Percentiles rank a stretch among this genome's conserved stretches.
Conservation (phyloP, 2,329 filamentous ascomycete species). For the Colletotrichum sp. region DNA sequence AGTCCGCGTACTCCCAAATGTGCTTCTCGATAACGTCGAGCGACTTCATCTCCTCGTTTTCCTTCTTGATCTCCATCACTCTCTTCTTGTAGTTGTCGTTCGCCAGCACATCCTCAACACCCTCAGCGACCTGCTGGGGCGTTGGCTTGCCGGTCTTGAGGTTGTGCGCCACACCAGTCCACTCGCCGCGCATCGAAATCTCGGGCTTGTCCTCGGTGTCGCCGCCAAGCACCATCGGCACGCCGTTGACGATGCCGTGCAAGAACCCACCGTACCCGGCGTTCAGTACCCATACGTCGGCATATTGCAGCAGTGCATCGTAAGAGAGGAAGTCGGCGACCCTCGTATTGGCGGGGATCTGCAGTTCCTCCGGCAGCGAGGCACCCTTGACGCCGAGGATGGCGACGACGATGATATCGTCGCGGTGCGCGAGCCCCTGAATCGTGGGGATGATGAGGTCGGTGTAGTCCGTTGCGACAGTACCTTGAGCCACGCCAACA, state of each 20-base stretch:
- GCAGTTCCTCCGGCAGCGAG: slow-evolving; percentile 26
- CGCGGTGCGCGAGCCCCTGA: slow-evolving; percentile 40
- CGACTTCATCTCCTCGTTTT: slow-evolving; percentile 35
- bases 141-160: slow-evolving; percentile 39
- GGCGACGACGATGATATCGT: slow-evolving; percentile 41
- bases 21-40: slow-evolving; percentile 12
- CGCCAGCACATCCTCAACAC: slow-evolving; percentile 34
- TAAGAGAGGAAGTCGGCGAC: slow-evolving; percentile 55
- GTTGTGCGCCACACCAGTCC: slow-evolving; percentile 50
- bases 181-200: slow-evolving; percentile 44
- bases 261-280: slow-evolving; percentile 54
- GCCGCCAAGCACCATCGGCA: slow-evolving; percentile 53
- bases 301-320: slow-evolving; percentile 47
- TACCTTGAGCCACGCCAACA: slow-evolving; percentile 54
- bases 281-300: slow-evolving; percentile 52
- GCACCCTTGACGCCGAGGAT: slow-evolving; percentile 32
- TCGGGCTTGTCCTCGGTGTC: slow-evolving; percentile 46
- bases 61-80: slow-evolving; percentile 32
- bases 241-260: slow-evolving; percentile 48
- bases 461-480: slow-evolving; percentile 40
- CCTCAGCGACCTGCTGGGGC: slow-evolving; percentile 29
- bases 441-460: slow-evolving; percentile 52
- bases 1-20: slow-evolving; percentile 18
- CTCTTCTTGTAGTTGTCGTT: slow-evolving; percentile 34
- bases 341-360: slow-evolving; percentile 45